Conservation (phyloP, 495 filamentous ascomycete species). For the Aspergillus baeticus region DNA sequence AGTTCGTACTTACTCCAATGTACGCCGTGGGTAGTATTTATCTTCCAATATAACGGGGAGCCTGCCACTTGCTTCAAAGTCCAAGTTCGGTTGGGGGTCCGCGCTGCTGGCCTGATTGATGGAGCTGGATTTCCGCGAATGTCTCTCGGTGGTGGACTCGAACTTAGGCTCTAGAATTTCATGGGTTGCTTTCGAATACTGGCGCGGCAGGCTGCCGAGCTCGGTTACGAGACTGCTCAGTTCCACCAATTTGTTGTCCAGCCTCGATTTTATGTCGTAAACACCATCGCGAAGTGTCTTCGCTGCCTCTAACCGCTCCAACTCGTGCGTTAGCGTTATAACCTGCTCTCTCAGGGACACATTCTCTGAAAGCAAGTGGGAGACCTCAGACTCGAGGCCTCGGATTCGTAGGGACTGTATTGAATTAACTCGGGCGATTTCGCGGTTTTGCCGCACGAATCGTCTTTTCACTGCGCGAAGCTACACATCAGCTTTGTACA, state of each 20-base stretch:
- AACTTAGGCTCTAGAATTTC: slow-evolving; percentile 11
- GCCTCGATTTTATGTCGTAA: slow-evolving; percentile 62
- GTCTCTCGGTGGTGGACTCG: slow-evolving; percentile 6
- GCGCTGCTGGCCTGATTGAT: slow-evolving; percentile 15
- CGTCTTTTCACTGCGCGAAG: slow-evolving; percentile 68
- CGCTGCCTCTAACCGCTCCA: slow-evolving; percentile 50
- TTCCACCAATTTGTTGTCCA: slow-evolving; percentile 70
- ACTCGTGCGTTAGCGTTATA: slow-evolving; percentile 68
- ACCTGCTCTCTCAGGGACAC: slow-evolving; percentile 77
- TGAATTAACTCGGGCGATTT: slow-evolving; percentile 88
- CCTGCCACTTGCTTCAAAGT: slow-evolving; percentile 52
- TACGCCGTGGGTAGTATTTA: slow-evolving; percentile 70
- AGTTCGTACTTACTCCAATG: slow-evolving; percentile 61
- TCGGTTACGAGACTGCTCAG: slow-evolving; percentile 61
- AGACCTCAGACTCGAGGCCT: slow-evolving; percentile 78
- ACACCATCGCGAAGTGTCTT: slow-evolving; percentile 51
- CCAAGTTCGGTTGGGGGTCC: slow-evolving; percentile 13
- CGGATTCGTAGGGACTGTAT: slow-evolving; percentile 88
- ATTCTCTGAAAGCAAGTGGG: slow-evolving; percentile 83
- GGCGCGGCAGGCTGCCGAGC: slow-evolving; percentile 53
- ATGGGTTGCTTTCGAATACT: slow-evolving; percentile 21
- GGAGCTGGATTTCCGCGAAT: slow-evolving; percentile 18
- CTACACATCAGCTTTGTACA: slow-evolving; percentile 10
- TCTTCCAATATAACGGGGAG: slow-evolving; percentile 84
- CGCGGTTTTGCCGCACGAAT: slow-evolving; percentile 90